A percentile compares a stretch with the other conserved stretches of the same genome.
Evolutionary conservation across 352 stramenopile species (phyloP).

Genomic region (Pythium guiyangense): DNA sequence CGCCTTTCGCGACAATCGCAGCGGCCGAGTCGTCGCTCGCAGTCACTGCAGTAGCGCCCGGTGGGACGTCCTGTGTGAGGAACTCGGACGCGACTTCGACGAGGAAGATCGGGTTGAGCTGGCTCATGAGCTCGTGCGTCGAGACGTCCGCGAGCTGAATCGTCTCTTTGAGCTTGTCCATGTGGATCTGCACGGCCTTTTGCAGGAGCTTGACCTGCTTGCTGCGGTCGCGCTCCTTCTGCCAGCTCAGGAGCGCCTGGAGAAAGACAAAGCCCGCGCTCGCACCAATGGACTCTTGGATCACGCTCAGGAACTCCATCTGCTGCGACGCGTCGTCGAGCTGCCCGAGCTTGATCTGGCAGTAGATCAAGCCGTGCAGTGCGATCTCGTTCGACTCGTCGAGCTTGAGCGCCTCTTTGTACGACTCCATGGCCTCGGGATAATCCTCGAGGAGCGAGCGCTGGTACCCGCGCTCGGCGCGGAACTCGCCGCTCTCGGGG

Average conservation of each 20-base stretch:
- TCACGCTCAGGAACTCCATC: slow-evolving; percentile 89
- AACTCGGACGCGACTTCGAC: slow-evolving; percentile 86
- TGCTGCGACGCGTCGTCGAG: slow-evolving; percentile 89
- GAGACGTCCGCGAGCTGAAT: slow-evolving; percentile 61
- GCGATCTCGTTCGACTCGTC: slow-evolving; percentile 87
- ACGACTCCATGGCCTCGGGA: slow-evolving; percentile 75
- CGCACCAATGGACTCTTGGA: slow-evolving; percentile 84
- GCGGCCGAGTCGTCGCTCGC: slow-evolving; percentile 8
- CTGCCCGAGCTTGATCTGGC: slow-evolving; percentile 85
- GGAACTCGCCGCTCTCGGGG: slow-evolving; percentile 54
- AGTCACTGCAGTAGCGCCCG: background rate
- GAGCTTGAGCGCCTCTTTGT: slow-evolving; percentile 81
- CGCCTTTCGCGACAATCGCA: slow-evolving; percentile 37
- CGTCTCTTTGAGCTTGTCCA: slow-evolving; percentile 69
- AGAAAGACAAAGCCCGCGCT: slow-evolving; percentile 82
- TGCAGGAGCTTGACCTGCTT: slow-evolving; percentile 75
- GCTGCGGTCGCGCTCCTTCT: slow-evolving; percentile 59
- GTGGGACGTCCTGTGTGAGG: slow-evolving; percentile 35
- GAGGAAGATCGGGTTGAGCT: slow-evolving; percentile 87
- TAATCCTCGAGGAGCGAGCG: slow-evolving; percentile 70
- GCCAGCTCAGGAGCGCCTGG: slow-evolving; percentile 81
- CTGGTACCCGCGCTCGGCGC: slow-evolving; percentile 78
- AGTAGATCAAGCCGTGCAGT: slow-evolving; percentile 90
- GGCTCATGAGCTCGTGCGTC: slow-evolving; percentile 68
- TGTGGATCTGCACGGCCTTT: slow-evolving; percentile 75